Evolutionary conservation across 2,329 filamentous ascomycete genomes (phyloP), one percentile per base, ranked within the genome.

Genomic region (Dothidotthia symphoricarpi): DNA sequence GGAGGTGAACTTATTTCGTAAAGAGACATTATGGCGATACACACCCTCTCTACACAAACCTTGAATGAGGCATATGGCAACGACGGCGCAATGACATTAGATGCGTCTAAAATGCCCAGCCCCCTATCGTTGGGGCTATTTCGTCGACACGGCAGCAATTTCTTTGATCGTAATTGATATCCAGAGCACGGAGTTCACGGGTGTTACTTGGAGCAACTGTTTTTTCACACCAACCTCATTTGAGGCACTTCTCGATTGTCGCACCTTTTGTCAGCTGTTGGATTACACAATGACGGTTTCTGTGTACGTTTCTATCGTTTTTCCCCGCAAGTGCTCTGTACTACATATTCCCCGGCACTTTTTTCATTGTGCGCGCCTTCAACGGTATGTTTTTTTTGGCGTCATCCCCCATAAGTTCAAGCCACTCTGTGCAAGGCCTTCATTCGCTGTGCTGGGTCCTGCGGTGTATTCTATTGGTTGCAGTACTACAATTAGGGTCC

Each of bases 1-100:
- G 82, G 82, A 14, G 82, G 81, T 34, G 80, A 83, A 59, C 70
- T 85, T 27, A 69, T 77, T 30, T 75, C 74, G 43, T 80, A 48
- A 64, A 42, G 25, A 15, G 16, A 41, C 31, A 26, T 13, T 16
- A 39, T 33, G 39, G 59, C 39, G 54, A 61, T 36, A 50, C 39
- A 58, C 19, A 22, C 9, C 19, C 5, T 9, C 19, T 22, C 19
- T 5, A 22, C 19, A 9, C 5, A 5, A 22, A 22, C 19, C 19
- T 22, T 9, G 19, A 22, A 9, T 9, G 19, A 6, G 19, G 19
- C 19, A 22, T 6, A 22, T 22, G 19, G 19, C 19, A 22, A 9
- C 43, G 57, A 59, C 38, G 31, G 29, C 40, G 32, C 35, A 19
- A 54, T 38, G 46, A 55, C 42, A 40, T 35, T 36, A 41, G 37